Evolutionary conservation across 768 basidiomycete genomes (phyloP).

Genomic region (Tricholoma saponaceum): DNA sequence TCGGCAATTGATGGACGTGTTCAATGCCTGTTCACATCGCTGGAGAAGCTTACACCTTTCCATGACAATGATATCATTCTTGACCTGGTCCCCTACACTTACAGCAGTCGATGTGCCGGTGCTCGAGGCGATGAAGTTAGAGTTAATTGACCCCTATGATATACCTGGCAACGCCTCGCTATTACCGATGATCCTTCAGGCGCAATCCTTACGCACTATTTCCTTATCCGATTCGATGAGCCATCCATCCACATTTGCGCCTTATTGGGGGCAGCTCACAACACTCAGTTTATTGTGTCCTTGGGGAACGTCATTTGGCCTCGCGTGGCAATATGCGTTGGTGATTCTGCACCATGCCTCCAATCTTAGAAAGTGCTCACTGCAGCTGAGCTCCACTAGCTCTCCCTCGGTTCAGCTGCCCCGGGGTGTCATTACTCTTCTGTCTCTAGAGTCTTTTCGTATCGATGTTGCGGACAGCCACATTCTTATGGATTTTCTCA

Average conservation of each 20-base stretch:
- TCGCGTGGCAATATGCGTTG: background rate
- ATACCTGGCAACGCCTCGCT: background rate
- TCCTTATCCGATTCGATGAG: background rate
- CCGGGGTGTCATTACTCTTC: background rate
- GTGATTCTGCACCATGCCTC: background rate
- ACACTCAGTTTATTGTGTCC: background rate
- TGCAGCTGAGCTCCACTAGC: background rate
- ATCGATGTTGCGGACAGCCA: background rate
- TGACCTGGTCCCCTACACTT: background rate
- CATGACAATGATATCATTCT: background rate
- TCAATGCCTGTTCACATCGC: background rate
- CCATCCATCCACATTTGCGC: background rate
- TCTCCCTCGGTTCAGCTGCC: background rate
- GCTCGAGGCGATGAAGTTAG: background rate
- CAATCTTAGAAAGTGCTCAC: background rate
- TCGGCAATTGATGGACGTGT: background rate
- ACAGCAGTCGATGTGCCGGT: background rate
- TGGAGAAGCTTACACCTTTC: background rate
- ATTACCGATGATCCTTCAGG: background rate
- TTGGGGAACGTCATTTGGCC: background rate
- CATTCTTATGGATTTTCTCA: background rate
- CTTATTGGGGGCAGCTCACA: background rate
- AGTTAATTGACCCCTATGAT: background rate
- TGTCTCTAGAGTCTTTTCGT: background rate
- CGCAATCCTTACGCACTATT: background rate